Evolutionary conservation across 2,329 filamentous ascomycete species (phyloP).

Genomic region (Ophiostoma perfectum): DNA sequence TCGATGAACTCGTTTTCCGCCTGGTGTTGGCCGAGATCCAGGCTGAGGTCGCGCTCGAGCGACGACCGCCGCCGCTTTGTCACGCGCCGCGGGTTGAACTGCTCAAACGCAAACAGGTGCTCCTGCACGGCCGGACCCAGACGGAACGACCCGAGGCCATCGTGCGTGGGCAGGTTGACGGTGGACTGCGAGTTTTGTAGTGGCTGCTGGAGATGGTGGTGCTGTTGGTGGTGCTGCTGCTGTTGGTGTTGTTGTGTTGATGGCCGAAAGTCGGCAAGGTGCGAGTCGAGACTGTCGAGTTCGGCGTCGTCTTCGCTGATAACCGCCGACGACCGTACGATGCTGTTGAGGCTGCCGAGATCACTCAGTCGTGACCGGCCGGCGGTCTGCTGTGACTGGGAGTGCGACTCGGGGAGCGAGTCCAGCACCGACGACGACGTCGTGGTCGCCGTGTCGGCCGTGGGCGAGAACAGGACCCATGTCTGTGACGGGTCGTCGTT

Average conservation of each 20-base stretch:
- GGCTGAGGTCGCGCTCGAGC: conserved; percentile 35
- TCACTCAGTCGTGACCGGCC: conserved; percentile 73
- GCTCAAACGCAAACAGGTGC: conserved; percentile 83
- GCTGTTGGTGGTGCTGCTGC: not conserved
- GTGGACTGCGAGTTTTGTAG: conserved; percentile 4
- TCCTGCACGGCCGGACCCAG: conserved; percentile 62
- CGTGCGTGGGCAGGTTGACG: conserved; percentile 69
- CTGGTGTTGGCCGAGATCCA: conserved; percentile 41
- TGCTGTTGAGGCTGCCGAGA: conserved; percentile 70
- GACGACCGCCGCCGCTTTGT: conserved; percentile 47
- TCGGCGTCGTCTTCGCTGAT: conserved; percentile 54
- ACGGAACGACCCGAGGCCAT: conserved; percentile 83
- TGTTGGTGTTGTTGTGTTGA: conserved; percentile 30
- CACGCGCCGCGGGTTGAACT: conserved; percentile 67
- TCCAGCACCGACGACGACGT: conserved; percentile 61
- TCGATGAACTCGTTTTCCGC: conserved; percentile 51
- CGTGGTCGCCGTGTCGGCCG: conserved; percentile 54
- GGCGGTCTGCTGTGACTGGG: conserved; percentile 52
- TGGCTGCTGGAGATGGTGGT: not conserved
- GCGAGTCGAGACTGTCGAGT: conserved; percentile 88
- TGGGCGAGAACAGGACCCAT: conserved; percentile 92
- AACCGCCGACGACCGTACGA: conserved; percentile 49
- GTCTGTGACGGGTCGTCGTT: conserved; percentile 65
- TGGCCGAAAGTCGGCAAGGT: conserved; percentile 77
- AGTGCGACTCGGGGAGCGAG: conserved; percentile 54